phyloP scores from a whole-genome alignment of 306 rosid genomes.

The Begonia masoniana region DNA sequence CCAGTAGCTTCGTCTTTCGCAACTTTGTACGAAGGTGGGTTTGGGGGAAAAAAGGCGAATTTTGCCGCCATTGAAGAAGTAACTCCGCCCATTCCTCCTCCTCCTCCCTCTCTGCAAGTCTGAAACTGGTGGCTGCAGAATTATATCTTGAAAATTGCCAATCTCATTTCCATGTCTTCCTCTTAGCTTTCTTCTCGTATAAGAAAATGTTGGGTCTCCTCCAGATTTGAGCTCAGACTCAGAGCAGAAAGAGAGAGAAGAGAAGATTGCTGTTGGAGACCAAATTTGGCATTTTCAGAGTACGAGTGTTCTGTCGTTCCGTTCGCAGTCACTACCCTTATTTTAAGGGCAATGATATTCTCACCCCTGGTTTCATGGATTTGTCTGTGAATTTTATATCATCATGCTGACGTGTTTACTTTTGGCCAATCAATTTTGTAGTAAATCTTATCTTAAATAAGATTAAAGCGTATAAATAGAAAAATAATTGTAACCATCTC shows the following conservation, averaged over 20 bases:
- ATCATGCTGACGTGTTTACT: too few species aligned
- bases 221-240: slow-evolving; percentile 2
- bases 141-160: not conserved
- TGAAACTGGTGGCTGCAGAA: not conserved
- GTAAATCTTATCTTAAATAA: too few species aligned
- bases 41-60: slow-evolving; percentile 75
- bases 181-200: slow-evolving; percentile 3
- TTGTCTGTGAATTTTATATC: too few species aligned
- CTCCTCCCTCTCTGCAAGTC: not conserved
- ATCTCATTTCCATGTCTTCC: not conserved
- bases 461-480: too few species aligned
- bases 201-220: slow-evolving; percentile 4
- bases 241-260: slow-evolving; percentile 2
- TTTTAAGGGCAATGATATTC: slow-evolving; percentile 12
- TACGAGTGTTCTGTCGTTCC: slow-evolving; percentile 4
- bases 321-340: slow-evolving; percentile 11
- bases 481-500: too few species aligned
- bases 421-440: too few species aligned
- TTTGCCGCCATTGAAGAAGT: slow-evolving; percentile 92
- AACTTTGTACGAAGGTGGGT: slow-evolving; percentile 67
- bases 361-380: slow-evolving; percentile 7
- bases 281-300: slow-evolving; percentile 1
- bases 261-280: not conserved
- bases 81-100: slow-evolving; percentile 57
- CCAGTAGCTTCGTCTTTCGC: slow-evolving; percentile 36